Evolutionary conservation across 139 green algal species (phyloP).

Genomic region (Chlamydomonas schloesseri): DNA sequence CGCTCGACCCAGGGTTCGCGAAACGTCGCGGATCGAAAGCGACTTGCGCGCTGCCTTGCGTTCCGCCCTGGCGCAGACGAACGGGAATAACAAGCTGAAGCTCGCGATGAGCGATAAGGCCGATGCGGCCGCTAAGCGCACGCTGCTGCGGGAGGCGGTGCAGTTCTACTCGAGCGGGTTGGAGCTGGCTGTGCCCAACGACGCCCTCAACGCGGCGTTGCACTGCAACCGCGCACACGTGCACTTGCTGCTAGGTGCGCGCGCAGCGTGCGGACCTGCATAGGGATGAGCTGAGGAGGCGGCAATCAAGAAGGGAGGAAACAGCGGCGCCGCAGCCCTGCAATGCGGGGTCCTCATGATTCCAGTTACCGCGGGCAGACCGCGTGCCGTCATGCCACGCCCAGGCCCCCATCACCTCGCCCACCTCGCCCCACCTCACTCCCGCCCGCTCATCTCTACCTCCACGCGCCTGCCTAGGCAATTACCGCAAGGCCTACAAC

Average conservation of each 20-base stretch:
- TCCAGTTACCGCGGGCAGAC: no score
- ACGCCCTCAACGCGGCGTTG: conserved; percentile 38
- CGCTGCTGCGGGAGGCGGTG: conserved; percentile 82
- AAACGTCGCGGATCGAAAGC: not conserved
- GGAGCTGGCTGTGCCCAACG: not conserved
- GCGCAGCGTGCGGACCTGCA: not conserved
- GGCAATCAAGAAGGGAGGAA: no score
- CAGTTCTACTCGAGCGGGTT: conserved; percentile 65
- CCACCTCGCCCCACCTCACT: not conserved
- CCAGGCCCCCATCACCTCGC: not conserved
- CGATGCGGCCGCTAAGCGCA: conserved; percentile 73
- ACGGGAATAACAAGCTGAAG: conserved; percentile 84
- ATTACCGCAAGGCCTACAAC: conserved; percentile 65
- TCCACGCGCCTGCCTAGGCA: conserved; percentile 55
- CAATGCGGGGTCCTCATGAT: no score
- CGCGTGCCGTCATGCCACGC: no score
- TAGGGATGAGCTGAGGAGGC: no score
- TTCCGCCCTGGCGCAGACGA: conserved; percentile 48
- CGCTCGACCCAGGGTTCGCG: no score
- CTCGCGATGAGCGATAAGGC: conserved; percentile 48
- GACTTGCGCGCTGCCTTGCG: not conserved
- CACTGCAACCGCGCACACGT: conserved; percentile 83
- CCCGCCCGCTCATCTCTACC: not conserved
- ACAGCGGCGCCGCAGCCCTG: no score
- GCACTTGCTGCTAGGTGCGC: conserved; percentile 77